Evolutionary conservation across 202 grass and related monocot species (phyloP).

Genomic region (Hordeum pubiflorum): DNA sequence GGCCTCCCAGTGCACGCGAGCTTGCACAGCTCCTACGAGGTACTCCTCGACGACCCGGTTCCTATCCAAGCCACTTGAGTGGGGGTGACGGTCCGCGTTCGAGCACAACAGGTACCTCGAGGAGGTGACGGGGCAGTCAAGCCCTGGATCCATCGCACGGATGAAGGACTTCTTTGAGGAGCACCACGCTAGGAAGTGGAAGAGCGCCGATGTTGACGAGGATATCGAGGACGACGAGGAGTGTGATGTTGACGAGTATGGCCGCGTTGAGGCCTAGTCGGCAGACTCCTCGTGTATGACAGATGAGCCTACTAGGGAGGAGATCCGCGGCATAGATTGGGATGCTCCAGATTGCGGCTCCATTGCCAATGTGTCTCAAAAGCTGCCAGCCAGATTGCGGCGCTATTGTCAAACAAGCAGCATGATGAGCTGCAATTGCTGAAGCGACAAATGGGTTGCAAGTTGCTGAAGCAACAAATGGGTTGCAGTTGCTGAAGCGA

Average conservation of each 20-base stretch:
- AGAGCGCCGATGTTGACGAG: neutral
- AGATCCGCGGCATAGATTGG: neutral
- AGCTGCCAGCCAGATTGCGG: neutral
- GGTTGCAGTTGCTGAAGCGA: neutral
- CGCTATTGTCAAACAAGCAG: neutral
- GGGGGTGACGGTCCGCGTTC: slow-evolving; percentile 63
- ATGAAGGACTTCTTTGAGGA: slow-evolving; percentile 79
- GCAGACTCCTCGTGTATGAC: slow-evolving; percentile 29
- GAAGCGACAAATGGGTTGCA: neutral
- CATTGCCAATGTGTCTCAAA: neutral
- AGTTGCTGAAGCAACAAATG: neutral
- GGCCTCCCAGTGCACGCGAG: slow-evolving; percentile 20
- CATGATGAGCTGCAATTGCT: neutral
- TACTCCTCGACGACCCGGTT: slow-evolving; percentile 53
- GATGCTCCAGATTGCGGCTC: neutral
- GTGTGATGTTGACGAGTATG: neutral
- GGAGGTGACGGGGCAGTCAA: slow-evolving; percentile 45
- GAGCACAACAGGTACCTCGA: slow-evolving; percentile 55
- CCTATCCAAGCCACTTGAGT: slow-evolving; percentile 58
- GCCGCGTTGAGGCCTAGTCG: neutral
- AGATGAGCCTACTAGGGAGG: neutral
- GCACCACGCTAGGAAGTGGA: slow-evolving; percentile 44
- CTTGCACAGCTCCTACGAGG: slow-evolving; percentile 61
- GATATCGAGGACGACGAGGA: too few relatives aligned
- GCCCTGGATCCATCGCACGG: slow-evolving; percentile 44